Conservation (phyloP, 2,329 filamentous ascomycete genomes). For the Monilinia fructicola region DNA sequence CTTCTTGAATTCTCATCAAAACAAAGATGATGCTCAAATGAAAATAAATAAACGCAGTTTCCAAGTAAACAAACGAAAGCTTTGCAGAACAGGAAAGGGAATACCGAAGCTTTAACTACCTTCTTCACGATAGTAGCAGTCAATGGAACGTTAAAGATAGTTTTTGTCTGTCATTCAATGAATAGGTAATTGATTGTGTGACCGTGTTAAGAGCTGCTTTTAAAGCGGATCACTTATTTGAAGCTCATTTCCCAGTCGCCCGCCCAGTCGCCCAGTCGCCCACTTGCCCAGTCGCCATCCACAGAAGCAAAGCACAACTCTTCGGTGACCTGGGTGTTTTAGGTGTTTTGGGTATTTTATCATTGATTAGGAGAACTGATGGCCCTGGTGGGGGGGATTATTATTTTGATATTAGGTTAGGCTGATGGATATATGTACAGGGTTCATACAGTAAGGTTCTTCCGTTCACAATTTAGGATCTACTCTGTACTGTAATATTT, state of each 20-base stretch:
- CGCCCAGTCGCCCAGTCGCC: not conserved
- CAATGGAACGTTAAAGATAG: constrained; percentile 3
- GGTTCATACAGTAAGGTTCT: not conserved
- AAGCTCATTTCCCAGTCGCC: constrained; percentile 11
- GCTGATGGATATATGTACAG: not conserved
- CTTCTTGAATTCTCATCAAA: not conserved
- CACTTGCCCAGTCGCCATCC: too few relatives aligned
- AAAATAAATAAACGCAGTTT: constrained; percentile 14
- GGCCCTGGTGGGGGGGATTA: not conserved
- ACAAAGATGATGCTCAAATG: constrained; percentile 1
- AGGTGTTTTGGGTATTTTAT: not conserved
- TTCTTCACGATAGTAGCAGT: not conserved
- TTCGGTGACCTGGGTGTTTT: not conserved
- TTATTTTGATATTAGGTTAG: not conserved
- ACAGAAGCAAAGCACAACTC: not conserved
- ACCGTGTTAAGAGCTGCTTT: constrained; percentile 15
- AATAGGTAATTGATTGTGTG: constrained; percentile 21
- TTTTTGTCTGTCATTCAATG: not conserved
- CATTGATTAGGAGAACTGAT: not conserved
- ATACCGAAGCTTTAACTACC: not conserved
- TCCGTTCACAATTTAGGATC: not conserved
- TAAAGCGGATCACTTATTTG: constrained; percentile 10
- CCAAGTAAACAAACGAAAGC: constrained; percentile 4
- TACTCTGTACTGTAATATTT: not conserved
- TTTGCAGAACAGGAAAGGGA: constrained; percentile 9